Percentiles rank a stretch among this genome's conserved stretches.
phyloP scores from a whole-genome alignment of 768 basidiomycete genomes.

The Lyophyllum atratum region DNA sequence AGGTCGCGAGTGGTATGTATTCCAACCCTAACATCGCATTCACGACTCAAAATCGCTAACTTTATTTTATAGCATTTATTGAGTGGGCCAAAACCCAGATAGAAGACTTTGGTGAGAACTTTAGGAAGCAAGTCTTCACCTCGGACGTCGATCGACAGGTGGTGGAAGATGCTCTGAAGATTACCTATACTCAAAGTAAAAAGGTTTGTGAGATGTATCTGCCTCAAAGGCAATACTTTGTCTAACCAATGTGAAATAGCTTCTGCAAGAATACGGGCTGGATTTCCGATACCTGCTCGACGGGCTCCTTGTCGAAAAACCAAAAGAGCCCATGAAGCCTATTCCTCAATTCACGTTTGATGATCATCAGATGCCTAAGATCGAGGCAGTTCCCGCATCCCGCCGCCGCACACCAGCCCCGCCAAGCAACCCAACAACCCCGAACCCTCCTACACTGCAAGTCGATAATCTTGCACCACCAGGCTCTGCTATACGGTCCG shows the following conservation, averaged over 20 bases:
- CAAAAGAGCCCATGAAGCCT: slow-evolving; percentile 35
- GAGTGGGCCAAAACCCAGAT: slow-evolving; percentile 92
- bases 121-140: slow-evolving; percentile 89
- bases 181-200: slow-evolving; percentile 79
- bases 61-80: slow-evolving; percentile 71
- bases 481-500: slow-evolving; percentile 15
- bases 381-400: slow-evolving; percentile 19
- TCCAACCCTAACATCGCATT: not conserved
- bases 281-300: slow-evolving; percentile 95
- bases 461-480: slow-evolving; percentile 17
- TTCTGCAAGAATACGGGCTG: slow-evolving; percentile 90
- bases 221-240: not conserved
- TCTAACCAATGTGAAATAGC: slow-evolving; percentile 38
- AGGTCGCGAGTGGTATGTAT: slow-evolving; percentile 83
- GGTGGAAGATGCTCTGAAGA: slow-evolving; percentile 75
- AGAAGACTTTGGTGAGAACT: slow-evolving; percentile 79
- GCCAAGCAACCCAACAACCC: not conserved
- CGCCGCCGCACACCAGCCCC: slow-evolving; percentile 17
- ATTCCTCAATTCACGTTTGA: slow-evolving; percentile 33
- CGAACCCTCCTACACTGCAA: slow-evolving; percentile 2
- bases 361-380: slow-evolving; percentile 29
- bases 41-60: not conserved
- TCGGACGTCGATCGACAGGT: slow-evolving; percentile 72
- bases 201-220: slow-evolving; percentile 55
- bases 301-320: slow-evolving; percentile 56